Evolutionary conservation across 2,329 filamentous ascomycete genomes (phyloP).

Genomic region (Ophiocordyceps unilateralis): DNA sequence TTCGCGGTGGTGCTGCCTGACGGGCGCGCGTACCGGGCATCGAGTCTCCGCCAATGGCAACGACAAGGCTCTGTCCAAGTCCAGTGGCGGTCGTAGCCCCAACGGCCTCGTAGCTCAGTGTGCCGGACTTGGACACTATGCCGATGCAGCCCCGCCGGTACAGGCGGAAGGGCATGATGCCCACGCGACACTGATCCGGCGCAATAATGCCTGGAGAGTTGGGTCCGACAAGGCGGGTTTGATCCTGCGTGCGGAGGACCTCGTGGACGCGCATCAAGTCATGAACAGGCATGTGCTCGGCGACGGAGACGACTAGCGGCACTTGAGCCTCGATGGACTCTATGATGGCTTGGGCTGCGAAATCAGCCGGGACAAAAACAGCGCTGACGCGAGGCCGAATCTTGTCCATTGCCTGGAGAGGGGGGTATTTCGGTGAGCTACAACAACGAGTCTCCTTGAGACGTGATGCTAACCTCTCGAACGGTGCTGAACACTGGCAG

Average conservation of each 20-base stretch:
- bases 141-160: conserved; percentile 45
- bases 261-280: conserved; percentile 57
- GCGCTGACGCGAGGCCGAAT: conserved; percentile 46
- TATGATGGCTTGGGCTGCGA: conserved; percentile 50
- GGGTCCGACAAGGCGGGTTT: conserved; percentile 58
- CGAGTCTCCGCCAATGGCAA: conserved; percentile 63
- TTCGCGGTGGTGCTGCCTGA: not conserved
- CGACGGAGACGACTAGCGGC: conserved; percentile 60
- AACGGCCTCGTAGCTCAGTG: conserved; percentile 64
- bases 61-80: conserved; percentile 58
- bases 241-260: conserved; percentile 53
- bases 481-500: conserved; percentile 20
- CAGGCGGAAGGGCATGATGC: conserved; percentile 23
- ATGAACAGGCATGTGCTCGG: conserved; percentile 64
- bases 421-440: not conserved
- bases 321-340: conserved; percentile 66
- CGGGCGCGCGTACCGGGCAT: conserved; percentile 33
- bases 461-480: conserved; percentile 8
- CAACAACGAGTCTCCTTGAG: not conserved
- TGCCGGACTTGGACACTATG: conserved; percentile 67
- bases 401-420: conserved; percentile 13
- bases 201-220: conserved; percentile 71
- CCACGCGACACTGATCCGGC: conserved; percentile 42
- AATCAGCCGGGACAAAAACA: conserved; percentile 55
- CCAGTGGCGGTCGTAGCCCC: conserved; percentile 58